Base-by-base conservation (phyloP, 192 early-diverging fungal genomes). In the Gryganskiella cystojenkinii region DNA sequence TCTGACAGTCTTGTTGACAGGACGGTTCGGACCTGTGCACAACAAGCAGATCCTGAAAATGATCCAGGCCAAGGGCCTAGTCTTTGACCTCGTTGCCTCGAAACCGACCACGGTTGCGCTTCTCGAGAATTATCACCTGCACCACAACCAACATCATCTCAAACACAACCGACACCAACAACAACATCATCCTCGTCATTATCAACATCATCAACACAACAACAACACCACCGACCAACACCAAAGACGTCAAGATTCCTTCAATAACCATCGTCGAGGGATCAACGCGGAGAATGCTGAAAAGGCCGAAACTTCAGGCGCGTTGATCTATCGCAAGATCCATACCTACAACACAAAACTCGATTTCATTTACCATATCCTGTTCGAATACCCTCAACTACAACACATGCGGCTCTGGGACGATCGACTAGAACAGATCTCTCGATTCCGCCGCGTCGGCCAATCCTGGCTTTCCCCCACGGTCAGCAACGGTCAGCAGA, bases 311-410 rank as follows among this genome's bases (percentile, higher is more conserved):
- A 40, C 37, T 9, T 40, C 37, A 40, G 37, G 37, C 5, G 37
- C 37, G 5, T 13, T 13, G 7, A 46, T 31, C n/a, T 70, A 68
- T 43, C 47, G 71, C 33, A 59, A 62, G 20, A 54, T 83, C 20
- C 85, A 85, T 61, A 89, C 88, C 20, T 88, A 88, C 62, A 83
- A 82, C 50, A 84, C 85, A 65, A 89, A 89, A 52, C 83, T 83
- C 78, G 69, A 81, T 25, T 86, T 89, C 46, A 64, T 89, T 0
- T 85, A 89, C 43, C 80, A 84, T n/a, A 68, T 83, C 2, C 64
- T 88, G 15, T 44, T 78, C 0, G 86, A 83, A 13, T 83, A 84
- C 31, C 85, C 88, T 1, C 70, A 55, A 5, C 70, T 85, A 51
- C 50, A 56, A 2, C 56, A 82, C 11, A 83, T 90, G 33, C 34